Base-by-base conservation (phyloP, 768 basidiomycete species). In the Suillus plorans region DNA sequence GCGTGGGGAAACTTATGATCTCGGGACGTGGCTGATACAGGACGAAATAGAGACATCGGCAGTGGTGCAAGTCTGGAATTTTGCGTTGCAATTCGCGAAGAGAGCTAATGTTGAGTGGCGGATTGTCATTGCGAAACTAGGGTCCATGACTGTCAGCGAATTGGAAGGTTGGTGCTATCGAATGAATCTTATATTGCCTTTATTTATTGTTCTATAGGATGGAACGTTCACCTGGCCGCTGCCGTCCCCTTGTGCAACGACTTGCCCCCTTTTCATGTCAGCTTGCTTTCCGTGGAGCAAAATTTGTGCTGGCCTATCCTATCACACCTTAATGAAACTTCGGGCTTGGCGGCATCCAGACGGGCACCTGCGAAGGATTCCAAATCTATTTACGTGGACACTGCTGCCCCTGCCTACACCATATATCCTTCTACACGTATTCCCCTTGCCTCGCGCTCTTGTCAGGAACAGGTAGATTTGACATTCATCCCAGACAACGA, bases 101-200 rank as follows among this genome's bases (percentile, higher is more conserved):
- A 85, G 80, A 66, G 89, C 88, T 13, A 86, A 87, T 71, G 79
- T 93, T 25, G 92, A 95, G 72, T 95, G 94, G 94, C 83, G 89
- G 60, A 77, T 95, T 13, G 87, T 90, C 10, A 80, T 95, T 63
- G 78, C 89, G 7, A 91, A 88, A 71, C 75, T 89, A 4, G 93
- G 93, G 0, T 64, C 76, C 12, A 86, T 94, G 80, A 73, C 76
- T 1, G 75, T 80, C 58, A 71, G 72, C 7, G 94, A 95, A 71
- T 73, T 92, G 25, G 80, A 87, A 68, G 89, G 93, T 92, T 68
- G 65, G 87, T 77, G 16, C 42, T 37, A 36, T 25, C 4, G 62
- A 44, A 12, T 64, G 7, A 60, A 34, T 36, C 65, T 47, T 50
- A n/a, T 60, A 20, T 13, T 60, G 44, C 53, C 68, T n/a, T 34